Conservation (phyloP, 495 filamentous ascomycete species). For the Neurospora pannonica region DNA sequence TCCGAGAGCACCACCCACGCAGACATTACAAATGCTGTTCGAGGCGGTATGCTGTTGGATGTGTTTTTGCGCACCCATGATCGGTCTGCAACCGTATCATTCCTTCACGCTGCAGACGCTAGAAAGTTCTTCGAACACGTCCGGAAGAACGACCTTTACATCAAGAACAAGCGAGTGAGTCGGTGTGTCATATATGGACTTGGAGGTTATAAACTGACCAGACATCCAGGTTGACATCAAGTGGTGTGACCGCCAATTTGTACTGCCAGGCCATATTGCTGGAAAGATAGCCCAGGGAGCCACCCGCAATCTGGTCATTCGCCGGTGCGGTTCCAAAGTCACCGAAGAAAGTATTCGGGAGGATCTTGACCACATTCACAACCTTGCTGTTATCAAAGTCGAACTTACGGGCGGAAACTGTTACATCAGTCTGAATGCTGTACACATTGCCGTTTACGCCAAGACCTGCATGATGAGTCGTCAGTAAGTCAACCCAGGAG, state of each 20-base stretch:
- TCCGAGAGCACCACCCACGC: constrained; percentile 53
- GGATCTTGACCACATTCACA: constrained; percentile 77
- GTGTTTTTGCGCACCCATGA: constrained; percentile 57
- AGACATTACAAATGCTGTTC: constrained; percentile 56
- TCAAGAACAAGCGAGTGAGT: constrained; percentile 60
- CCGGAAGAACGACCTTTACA: constrained; percentile 57
- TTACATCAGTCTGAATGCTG: constrained; percentile 65
- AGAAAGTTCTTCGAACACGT: constrained; percentile 54
- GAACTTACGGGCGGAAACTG: constrained; percentile 47
- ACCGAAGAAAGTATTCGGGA: constrained; percentile 58
- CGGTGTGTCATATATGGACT: not conserved
- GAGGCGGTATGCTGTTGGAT: constrained; percentile 62
- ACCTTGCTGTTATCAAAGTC: constrained; percentile 61
- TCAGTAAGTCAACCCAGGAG: constrained; percentile 18
- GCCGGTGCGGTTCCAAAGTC: constrained; percentile 44
- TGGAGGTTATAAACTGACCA: not conserved
- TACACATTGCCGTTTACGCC: constrained; percentile 67
- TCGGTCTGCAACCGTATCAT: constrained; percentile 57
- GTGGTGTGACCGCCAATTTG: constrained; percentile 69
- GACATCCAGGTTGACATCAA: constrained; percentile 49
- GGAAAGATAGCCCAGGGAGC: constrained; percentile 62
- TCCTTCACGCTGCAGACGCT: constrained; percentile 55
- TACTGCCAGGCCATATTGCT: constrained; percentile 54
- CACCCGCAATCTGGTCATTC: constrained; percentile 67
- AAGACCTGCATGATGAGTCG: constrained; percentile 73